Base-by-base conservation (phyloP, 352 stramenopile species). In the Thalassiosira delicatula region DNA sequence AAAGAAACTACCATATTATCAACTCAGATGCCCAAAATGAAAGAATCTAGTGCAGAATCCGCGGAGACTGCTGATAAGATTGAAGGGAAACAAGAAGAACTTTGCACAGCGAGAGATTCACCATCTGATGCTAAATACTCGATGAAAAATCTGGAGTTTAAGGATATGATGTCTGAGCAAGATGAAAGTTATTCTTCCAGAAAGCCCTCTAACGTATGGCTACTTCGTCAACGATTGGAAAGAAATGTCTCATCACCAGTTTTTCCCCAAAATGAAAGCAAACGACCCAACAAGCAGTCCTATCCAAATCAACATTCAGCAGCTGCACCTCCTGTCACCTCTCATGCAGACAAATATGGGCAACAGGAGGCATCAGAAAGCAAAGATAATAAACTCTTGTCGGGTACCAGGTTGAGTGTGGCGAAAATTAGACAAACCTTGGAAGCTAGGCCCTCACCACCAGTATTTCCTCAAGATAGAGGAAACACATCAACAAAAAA, bases 31-130 rank as follows among this genome's bases (percentile, higher is more conserved):
- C 66, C 42, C 3, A 17, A 54, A 21, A 19, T 62, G 29, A 17
- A 63, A 2, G 60, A 81, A 56, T 81, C 42, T 27, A 56, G 25
- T 14, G 17, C 30, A 1, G 72, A 81, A 70, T 70, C 14, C 25
- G 42, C 56, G n/a, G 51, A 70, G 12, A 40, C 62, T 27, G 69
- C 37, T n/a, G 54, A 59, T 1, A 66, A 30, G 25, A 19, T 81
- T 0, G 54, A 69, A 32, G 42, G 14, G 23, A 29, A 71, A 12
- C 61, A 76, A 25, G 29, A 66, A n/a, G 63, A 76, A 59, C 37
- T 71, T 17, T n/a, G 21, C 17, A 14, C 53, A 21, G 14, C n/a
- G 32, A 67, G 49, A 46, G 51, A 68, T n/a, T n/a, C n/a, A n/a
- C n/a, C n/a, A n/a, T n/a, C n/a, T n/a, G n/a, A n/a, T n/a, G n/a